Conservation (phyloP, 2,329 filamentous ascomycete genomes). For the Talaromyces sp. region DNA sequence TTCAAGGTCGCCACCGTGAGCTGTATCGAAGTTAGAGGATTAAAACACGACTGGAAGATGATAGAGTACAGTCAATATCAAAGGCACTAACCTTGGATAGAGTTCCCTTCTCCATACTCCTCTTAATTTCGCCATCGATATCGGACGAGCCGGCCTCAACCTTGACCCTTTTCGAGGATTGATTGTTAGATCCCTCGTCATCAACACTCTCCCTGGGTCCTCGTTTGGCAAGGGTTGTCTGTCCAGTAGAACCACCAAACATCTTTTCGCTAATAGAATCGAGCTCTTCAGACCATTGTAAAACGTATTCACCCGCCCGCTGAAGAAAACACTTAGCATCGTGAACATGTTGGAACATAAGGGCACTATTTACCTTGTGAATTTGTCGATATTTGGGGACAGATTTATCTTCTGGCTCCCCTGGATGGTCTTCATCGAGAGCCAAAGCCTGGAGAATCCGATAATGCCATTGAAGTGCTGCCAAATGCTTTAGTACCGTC, state of each 20-base stretch:
- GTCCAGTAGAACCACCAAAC: constrained; percentile 41
- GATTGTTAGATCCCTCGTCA: constrained; percentile 28
- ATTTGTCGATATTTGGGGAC: constrained; percentile 84
- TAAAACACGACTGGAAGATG: not conserved
- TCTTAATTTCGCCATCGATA: constrained; percentile 44
- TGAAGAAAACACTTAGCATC: constrained; percentile 23
- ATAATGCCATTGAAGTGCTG: constrained; percentile 92
- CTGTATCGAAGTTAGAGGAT: constrained; percentile 23
- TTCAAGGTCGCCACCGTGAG: constrained; percentile 53
- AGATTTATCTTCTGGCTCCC: constrained; percentile 74
- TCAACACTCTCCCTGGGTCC: constrained; percentile 25
- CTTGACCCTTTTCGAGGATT: constrained; percentile 52
- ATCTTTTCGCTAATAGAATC: constrained; percentile 59
- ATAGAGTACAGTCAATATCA: not conserved
- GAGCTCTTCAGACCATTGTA: constrained; percentile 74
- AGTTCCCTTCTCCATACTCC: constrained; percentile 46
- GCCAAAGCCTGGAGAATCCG: constrained; percentile 88
- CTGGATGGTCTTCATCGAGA: constrained; percentile 85
- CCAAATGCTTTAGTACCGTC: constrained; percentile 4
- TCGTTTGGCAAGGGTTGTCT: constrained; percentile 54
- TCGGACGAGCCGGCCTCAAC: constrained; percentile 31
- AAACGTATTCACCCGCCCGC: constrained; percentile 75
- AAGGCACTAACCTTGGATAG: constrained; percentile 46
- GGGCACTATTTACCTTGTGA: constrained; percentile 60
- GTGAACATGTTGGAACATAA: constrained; percentile 4